Base-by-base conservation (phyloP, 2,329 filamentous ascomycete species). In the Macrophomina pseudophaseolina region DNA sequence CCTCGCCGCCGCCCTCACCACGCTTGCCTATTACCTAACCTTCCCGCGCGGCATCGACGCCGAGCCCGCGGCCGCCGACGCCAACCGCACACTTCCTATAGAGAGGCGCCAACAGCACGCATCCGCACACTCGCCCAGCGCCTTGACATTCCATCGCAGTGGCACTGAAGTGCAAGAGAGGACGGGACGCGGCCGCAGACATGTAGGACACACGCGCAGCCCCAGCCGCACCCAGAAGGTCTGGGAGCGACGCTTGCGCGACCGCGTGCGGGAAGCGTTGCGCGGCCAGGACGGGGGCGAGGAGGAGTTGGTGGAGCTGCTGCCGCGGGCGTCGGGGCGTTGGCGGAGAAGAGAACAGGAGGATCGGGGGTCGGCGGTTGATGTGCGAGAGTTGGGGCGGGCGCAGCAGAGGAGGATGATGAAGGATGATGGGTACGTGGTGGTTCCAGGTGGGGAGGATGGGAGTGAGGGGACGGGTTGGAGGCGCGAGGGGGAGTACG, bases 11-110 rank as follows among this genome's bases (percentile, higher is more conserved):
- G 5, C 9, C 16, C 38, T 40, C 54, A 23, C 16, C 23, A 4
- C 18, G 12, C 28, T 59, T 28, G 54, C 14, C 40, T 59, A 59
- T 40, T 40, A 18, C 54, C 28, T 59, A 18, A 58, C 53, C 38
- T 42, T 58, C 52, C 52, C 11, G 32, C 53, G 23, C 18, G 35
- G 53, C 18, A 14, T 42, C 5, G 40, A 28, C 40, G 28, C 42
- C 23, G 54, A 59, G 28, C 28, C 49, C 1, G n/a, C 16, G 11
- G 35, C 9, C 35, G 18, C n/a, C 12, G 11, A 33, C 49, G 28
- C 32, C 51, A 5, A 5, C 35, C 9, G 12, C 48, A 2, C 51
- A 3, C 2, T n/a, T n/a, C 2, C 5, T 32, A n/a, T 4, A 30
- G 1, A 33, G 5, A 52, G 12, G 2, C 5, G 28, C 28, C 14